Conservation (phyloP, 129 eudicot genomes). For the Escallonia herrerae region DNA sequence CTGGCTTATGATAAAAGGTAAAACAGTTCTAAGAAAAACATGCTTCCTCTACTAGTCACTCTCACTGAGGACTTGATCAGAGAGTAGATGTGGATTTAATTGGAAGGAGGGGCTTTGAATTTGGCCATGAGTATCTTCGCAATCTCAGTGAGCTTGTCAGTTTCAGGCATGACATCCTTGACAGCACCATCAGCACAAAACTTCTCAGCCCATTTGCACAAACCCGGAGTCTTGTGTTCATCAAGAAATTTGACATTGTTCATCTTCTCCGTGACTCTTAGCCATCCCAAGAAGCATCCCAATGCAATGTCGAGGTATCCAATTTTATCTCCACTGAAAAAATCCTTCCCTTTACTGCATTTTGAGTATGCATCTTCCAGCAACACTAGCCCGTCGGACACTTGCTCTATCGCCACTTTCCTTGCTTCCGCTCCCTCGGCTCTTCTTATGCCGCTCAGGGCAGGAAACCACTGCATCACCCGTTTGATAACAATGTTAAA, state of each 20-base stretch:
- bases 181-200: slow-evolving; percentile 22
- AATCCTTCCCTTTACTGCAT: slow-evolving; percentile 37
- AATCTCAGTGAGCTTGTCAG: slow-evolving; percentile 15
- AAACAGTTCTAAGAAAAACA: too few species aligned
- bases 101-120: slow-evolving; percentile 1
- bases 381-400: slow-evolving; percentile 11
- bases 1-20: too few species aligned
- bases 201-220: slow-evolving; percentile 23
- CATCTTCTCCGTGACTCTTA: slow-evolving; percentile 8
- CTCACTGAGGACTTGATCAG: too few species aligned
- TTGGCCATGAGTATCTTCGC: slow-evolving; percentile 3
- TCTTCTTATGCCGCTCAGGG: background rate
- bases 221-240: slow-evolving; percentile 16
- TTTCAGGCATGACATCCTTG: slow-evolving; percentile 19
- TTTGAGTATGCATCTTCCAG: slow-evolving; percentile 36
- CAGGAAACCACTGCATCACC: slow-evolving; percentile 31
- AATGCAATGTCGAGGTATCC: slow-evolving; percentile 41
- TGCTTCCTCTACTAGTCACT: too few species aligned
- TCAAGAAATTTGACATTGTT: slow-evolving; percentile 15
- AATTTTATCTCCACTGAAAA: slow-evolving; percentile 38
- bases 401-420: slow-evolving; percentile 11
- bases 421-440: slow-evolving; percentile 20
- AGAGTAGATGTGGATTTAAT: background rate
- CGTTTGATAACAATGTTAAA: background rate
- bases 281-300: slow-evolving; percentile 33